Base-by-base conservation (phyloP, 768 basidiomycete genomes). In the Kwoniella europaea region DNA sequence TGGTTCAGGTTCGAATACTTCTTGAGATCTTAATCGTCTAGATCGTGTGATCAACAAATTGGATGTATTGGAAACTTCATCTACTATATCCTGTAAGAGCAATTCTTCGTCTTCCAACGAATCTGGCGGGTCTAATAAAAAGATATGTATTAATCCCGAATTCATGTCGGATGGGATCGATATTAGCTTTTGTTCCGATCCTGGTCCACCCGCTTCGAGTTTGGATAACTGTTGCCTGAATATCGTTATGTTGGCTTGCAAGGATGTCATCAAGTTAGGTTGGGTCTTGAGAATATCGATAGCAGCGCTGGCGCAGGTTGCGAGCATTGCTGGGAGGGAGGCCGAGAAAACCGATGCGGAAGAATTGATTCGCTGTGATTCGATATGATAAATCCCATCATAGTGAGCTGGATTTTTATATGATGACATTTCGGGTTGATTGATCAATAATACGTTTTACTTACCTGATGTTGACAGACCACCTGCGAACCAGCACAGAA, bases 271-370 rank as follows among this genome's bases (percentile, higher is more conserved):
- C 54, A 94, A 87, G 5, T 90, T 89, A 0, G 93, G 93, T 0
- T 89, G 89, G 69, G 87, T 88, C 55, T 88, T 88, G 62, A 98
- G 86, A 73, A 91, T 88, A 76, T 89, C 88, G 83, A 98, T 91
- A 6, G 90, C 93, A 77, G 93, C 91, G 0, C 92, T 94, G 2
- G 90, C 92, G 74, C 91, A 89, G 73, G 94, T 94, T 20, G 93
- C 90, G 50, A 98, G 89, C 54, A 95, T 87, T 2, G 93, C 89
- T 0, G 97, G 97, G 86, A 96, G 90, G 2, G 96, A 90, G 18
- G 97, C 97, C 1, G 96, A 97, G 86, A 94, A 99, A 69, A 99
- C 94, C 82, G 93, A 96, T 0, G 94, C 90, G 3, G 93, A 90
- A 16, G 92, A 93, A 82, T 98, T 98, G 88, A 96, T 97, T 57